These are phyloP conservation scores for Monosporascus sp. DNA, from an alignment of 2,329 filamentous ascomycete species.

Conservation along the genomic window DNA sequence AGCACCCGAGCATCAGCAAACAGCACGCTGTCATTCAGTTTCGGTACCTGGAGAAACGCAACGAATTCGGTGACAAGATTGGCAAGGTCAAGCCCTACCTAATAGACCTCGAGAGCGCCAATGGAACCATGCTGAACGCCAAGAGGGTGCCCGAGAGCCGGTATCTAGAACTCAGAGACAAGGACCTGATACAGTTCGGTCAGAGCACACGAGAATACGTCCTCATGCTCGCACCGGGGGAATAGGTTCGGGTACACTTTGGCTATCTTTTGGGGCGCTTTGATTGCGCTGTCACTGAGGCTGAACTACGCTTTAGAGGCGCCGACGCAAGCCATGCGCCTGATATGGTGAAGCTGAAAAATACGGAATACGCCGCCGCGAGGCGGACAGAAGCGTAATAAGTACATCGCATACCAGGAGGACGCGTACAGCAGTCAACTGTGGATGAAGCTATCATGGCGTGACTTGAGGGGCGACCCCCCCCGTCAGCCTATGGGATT, in stretches of 20 bases:
- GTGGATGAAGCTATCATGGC: too few relatives aligned
- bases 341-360: too few relatives aligned
- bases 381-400: too few relatives aligned
- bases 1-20: conserved; percentile 90
- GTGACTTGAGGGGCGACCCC: too few relatives aligned
- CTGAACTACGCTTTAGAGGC: not conserved
- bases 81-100: conserved; percentile 81
- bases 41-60: conserved; percentile 73
- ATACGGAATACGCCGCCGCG: too few relatives aligned
- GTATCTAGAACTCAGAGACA: conserved; percentile 81
- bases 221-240: conserved; percentile 68
- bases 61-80: conserved; percentile 81
- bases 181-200: conserved; percentile 86
- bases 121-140: conserved; percentile 81
- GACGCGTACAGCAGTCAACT: too few relatives aligned
- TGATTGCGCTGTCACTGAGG: not conserved
- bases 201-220: conserved; percentile 90
- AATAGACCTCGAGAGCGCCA: conserved; percentile 89
- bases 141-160: conserved; percentile 67
- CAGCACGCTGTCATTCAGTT: conserved; percentile 97
- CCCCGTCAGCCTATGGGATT: too few relatives aligned
- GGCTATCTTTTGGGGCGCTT: not conserved
- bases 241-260: conserved; percentile 22
- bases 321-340: too few relatives aligned
- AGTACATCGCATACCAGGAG: too few relatives aligned